Evolutionary conservation across 2,329 filamentous ascomycete genomes (phyloP).

Genomic region (Orbilia quercus): DNA sequence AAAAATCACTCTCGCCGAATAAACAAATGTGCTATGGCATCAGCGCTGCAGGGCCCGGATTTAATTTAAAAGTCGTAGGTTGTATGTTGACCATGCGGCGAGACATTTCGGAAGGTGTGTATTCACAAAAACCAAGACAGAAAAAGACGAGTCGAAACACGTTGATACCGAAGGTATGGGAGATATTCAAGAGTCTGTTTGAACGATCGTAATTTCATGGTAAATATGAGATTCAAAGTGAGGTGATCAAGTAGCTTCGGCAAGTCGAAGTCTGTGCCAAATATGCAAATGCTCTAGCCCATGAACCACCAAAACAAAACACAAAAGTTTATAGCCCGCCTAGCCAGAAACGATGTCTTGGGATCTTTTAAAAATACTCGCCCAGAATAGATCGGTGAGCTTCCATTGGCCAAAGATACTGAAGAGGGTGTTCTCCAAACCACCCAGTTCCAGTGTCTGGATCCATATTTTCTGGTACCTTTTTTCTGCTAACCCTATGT

Average conservation of each 20-base stretch:
- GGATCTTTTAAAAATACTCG: slow-evolving; percentile 30
- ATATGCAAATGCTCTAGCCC: slow-evolving; percentile 13
- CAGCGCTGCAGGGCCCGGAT: not conserved
- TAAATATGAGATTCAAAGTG: too few species aligned
- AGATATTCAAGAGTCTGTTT: too few species aligned
- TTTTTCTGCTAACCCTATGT: not conserved
- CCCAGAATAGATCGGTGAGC: slow-evolving; percentile 2
- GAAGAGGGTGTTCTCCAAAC: not conserved
- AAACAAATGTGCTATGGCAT: not conserved
- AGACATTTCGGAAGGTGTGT: too few species aligned
- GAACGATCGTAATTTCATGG: too few species aligned
- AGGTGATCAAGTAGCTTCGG: too few species aligned
- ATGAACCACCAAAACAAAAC: slow-evolving; percentile 14
- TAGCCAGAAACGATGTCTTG: slow-evolving; percentile 43
- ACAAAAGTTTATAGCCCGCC: slow-evolving; percentile 29
- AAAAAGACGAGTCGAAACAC: too few species aligned
- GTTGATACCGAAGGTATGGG: too few species aligned
- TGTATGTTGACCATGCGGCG: too few species aligned
- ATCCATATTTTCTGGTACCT: not conserved
- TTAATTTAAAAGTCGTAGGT: too few species aligned
- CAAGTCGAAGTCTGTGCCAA: not conserved
- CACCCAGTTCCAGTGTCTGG: too few species aligned
- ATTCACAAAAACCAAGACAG: too few species aligned
- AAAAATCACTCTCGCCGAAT: not conserved
- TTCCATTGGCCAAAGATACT: not conserved